Evolutionary conservation across 106 monocot species (phyloP).

Genomic region (Ottelia alismoides): DNA sequence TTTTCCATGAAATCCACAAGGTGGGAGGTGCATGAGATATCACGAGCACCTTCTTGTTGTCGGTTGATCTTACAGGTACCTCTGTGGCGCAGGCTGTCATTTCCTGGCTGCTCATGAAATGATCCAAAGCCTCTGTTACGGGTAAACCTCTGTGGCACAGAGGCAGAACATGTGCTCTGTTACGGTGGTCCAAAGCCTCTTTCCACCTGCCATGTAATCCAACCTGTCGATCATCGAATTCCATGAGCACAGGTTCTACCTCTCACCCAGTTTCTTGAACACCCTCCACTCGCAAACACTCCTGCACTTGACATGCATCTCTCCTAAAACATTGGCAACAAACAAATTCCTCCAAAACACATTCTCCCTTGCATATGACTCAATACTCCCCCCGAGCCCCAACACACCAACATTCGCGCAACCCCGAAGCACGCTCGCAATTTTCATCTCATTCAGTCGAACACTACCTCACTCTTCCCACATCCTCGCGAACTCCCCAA

Average conservation of each 20-base stretch:
- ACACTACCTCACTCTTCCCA: conserved; percentile 25
- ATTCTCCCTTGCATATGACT: conserved; percentile 34
- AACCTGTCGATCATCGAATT: conserved; percentile 73
- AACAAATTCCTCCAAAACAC: conserved; percentile 34
- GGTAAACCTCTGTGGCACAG: too few species aligned
- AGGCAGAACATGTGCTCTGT: too few species aligned
- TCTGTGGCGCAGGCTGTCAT: too few species aligned
- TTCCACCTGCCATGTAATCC: conserved; percentile 47
- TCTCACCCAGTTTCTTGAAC: conserved; percentile 39
- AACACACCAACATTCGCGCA: conserved; percentile 48
- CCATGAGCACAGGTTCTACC: conserved; percentile 60
- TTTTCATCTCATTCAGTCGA: conserved; percentile 56
- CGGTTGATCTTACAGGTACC: too few species aligned
- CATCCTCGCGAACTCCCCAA: conserved; percentile 41
- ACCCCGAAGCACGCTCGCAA: conserved; percentile 53
- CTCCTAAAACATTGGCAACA: conserved; percentile 51
- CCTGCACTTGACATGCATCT: conserved; percentile 78
- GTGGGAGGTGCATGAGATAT: too few species aligned
- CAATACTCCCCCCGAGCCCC: conserved; percentile 51
- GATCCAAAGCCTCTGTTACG: too few species aligned
- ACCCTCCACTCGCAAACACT: conserved; percentile 22
- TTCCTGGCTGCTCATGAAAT: too few species aligned
- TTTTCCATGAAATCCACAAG: too few species aligned
- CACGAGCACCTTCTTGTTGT: too few species aligned
- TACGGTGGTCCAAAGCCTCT: conserved; percentile 36